Percentiles rank a stretch among this genome's conserved stretches.
phyloP scores from a whole-genome alignment of 2,329 filamentous ascomycete species.

The Ampelomyces quisqualis region DNA sequence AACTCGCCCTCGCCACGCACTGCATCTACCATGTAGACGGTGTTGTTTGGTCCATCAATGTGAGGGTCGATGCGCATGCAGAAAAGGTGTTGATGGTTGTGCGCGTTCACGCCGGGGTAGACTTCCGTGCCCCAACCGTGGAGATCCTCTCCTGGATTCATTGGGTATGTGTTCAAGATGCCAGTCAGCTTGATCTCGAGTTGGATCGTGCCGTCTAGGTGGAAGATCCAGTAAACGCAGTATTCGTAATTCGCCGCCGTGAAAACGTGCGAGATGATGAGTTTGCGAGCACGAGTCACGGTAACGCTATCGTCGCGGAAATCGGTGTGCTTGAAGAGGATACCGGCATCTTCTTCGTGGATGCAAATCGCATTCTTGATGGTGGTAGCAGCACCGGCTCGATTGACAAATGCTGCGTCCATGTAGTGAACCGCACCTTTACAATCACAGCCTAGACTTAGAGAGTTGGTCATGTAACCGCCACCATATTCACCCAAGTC shows the following conservation, averaged over 20 bases:
- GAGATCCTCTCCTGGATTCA: slow-evolving; percentile 77
- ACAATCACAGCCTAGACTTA: slow-evolving; percentile 78
- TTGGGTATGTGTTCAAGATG: slow-evolving; percentile 86
- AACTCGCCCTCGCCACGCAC: slow-evolving; percentile 69
- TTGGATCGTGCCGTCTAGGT: slow-evolving; percentile 89
- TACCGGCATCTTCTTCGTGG: slow-evolving; percentile 89
- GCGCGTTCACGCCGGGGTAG: slow-evolving; percentile 86
- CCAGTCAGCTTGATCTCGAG: slow-evolving; percentile 87
- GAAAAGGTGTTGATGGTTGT: slow-evolving; percentile 96
- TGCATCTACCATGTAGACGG: slow-evolving; percentile 80
- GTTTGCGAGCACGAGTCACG: slow-evolving; percentile 80
- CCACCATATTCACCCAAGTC: slow-evolving; percentile 80
- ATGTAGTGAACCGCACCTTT: slow-evolving; percentile 91
- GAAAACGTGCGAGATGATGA: slow-evolving; percentile 88
- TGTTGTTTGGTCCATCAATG: slow-evolving; percentile 81
- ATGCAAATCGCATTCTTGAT: slow-evolving; percentile 96
- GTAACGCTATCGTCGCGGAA: slow-evolving; percentile 88
- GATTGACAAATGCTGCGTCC: slow-evolving; percentile 80
- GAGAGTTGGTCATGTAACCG: slow-evolving; percentile 79
- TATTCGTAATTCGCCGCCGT: slow-evolving; percentile 97
- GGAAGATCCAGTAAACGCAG: slow-evolving; percentile 83
- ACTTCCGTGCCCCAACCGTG: slow-evolving; percentile 90
- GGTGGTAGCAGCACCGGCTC: slow-evolving; percentile 69
- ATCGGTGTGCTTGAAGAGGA: slow-evolving; percentile 92
- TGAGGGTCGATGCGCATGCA: slow-evolving; percentile 85